A percentile compares a stretch with the other conserved stretches of the same genome.
Evolutionary conservation across 805 yeast genomes (phyloP).

Genomic region (Yarrowia hollandica): DNA sequence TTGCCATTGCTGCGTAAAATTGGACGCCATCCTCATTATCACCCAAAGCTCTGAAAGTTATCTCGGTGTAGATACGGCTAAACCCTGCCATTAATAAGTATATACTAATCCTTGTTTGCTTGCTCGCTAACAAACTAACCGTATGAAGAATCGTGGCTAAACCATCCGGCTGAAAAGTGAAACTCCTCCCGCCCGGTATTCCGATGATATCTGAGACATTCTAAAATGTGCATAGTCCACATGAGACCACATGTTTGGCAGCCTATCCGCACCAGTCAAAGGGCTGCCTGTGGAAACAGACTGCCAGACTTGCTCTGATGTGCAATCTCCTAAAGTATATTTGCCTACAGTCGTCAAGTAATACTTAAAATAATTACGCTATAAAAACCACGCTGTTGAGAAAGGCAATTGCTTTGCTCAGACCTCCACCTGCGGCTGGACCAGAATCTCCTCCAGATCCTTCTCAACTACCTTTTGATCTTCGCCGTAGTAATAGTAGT

Average conservation of each 20-base stretch:
- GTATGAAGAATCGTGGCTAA: neutral
- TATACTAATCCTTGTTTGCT: neutral
- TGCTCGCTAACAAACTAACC: neutral
- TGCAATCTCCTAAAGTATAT: no score
- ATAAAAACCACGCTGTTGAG: conserved; percentile 1
- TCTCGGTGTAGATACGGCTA: neutral
- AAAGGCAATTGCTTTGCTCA: neutral
- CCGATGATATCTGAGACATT: neutral
- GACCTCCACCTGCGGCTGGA: conserved; percentile 14
- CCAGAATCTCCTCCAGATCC: neutral
- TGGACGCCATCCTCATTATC: no score
- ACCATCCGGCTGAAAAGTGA: neutral
- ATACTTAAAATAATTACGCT: neutral
- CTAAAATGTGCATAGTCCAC: conserved; percentile 8
- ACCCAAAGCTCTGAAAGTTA: no score
- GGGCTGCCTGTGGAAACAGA: no score
- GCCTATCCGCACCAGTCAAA: neutral
- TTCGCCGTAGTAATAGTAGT: conserved; percentile 10
- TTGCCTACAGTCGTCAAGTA: no score
- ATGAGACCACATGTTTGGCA: conserved; percentile 1
- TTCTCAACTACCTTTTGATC: neutral
- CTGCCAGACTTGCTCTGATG: neutral
- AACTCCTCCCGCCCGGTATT: neutral
- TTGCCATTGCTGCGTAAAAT: no score
- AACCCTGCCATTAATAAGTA: neutral